Base-by-base conservation (phyloP, 257 asterid species). In the Datura wrightii region DNA sequence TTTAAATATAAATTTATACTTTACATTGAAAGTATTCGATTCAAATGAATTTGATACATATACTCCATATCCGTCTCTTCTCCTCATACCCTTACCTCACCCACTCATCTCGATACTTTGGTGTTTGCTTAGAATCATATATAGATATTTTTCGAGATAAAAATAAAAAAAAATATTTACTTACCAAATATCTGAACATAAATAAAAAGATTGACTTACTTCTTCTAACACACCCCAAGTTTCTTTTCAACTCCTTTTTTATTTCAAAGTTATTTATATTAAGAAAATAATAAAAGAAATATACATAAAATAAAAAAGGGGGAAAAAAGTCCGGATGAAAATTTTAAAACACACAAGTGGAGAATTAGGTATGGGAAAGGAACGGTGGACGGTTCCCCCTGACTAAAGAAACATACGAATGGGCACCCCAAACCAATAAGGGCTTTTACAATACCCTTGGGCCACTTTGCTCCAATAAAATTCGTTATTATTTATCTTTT, bases 361-460 rank as follows among this genome's bases (percentile, higher is more conserved):
- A 78, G 48, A 31, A 78, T 78, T 78, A 78, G 82, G 59, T 50
- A 0, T 1, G 6, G 62, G 44, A 50, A 76, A 52, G 9, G 63
- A 14, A 52, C 3, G 8, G 63, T 8, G 8, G 48, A 31, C 11
- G 63, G 63, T 52, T 76, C 46, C 19, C 48, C 19, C 63, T 1
- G 65, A 52, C 63, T 52, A 34, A 52, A 78, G 63, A 78, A 78
- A 52, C 8, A 78, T 52, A 14, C 3, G 48, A 78, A 78, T 78
- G 63, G 63, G 63, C 65, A 52, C 15, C 15, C 58, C 62, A 19
- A 24, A 24, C 13, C 8, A 7, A 31, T 14, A 52, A 34, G 34
- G 55, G 31, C 63, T 78, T 78, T 78, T 8, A 52, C 63, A 34
- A 52, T 14, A 34, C 34, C 82, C 15, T 52, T 34, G 48, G 8